These are phyloP conservation scores for Amanita muscaria DNA, from an alignment of 768 basidiomycete genomes.

Conservation along the genomic window DNA sequence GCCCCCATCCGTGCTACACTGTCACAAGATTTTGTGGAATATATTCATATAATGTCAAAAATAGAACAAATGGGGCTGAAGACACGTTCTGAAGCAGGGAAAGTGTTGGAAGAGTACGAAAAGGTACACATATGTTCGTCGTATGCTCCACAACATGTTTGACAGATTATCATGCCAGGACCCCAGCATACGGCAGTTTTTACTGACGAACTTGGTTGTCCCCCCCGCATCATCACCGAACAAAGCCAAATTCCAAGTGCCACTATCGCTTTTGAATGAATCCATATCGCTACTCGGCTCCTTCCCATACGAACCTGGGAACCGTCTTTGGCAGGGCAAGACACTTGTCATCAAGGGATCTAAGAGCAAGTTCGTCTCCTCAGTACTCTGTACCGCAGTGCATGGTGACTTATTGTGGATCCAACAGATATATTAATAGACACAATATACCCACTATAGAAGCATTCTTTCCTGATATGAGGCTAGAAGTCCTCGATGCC, in stretches of 20 bases:
- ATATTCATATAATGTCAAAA: slow-evolving; percentile 50
- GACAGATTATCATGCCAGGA: slow-evolving; percentile 39
- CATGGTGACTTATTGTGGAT: not conserved
- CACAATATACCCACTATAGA: slow-evolving; percentile 54
- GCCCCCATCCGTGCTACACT: slow-evolving; percentile 53
- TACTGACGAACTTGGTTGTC: slow-evolving; percentile 71
- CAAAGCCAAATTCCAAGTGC: slow-evolving; percentile 57
- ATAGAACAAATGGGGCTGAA: slow-evolving; percentile 52
- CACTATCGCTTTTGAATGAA: slow-evolving; percentile 53
- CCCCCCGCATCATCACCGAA: slow-evolving; percentile 24
- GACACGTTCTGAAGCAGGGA: slow-evolving; percentile 62
- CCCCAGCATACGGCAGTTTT: slow-evolving; percentile 64
- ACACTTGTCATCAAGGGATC: slow-evolving; percentile 72
- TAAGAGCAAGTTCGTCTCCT: slow-evolving; percentile 57
- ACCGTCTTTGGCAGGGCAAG: slow-evolving; percentile 44
- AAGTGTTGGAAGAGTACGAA: slow-evolving; percentile 53
- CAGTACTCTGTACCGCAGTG: not conserved
- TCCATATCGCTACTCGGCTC: slow-evolving; percentile 62
- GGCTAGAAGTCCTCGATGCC: slow-evolving; percentile 55
- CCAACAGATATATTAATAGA: slow-evolving; percentile 60
- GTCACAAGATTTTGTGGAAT: slow-evolving; percentile 56
- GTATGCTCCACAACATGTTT: not conserved
- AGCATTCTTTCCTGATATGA: slow-evolving; percentile 66
- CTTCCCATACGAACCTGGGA: slow-evolving; percentile 64
- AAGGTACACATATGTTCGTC: slow-evolving; percentile 29